phyloP scores from a whole-genome alignment of 2,329 filamentous ascomycete species.

The Talaromyces rugulosus region DNA sequence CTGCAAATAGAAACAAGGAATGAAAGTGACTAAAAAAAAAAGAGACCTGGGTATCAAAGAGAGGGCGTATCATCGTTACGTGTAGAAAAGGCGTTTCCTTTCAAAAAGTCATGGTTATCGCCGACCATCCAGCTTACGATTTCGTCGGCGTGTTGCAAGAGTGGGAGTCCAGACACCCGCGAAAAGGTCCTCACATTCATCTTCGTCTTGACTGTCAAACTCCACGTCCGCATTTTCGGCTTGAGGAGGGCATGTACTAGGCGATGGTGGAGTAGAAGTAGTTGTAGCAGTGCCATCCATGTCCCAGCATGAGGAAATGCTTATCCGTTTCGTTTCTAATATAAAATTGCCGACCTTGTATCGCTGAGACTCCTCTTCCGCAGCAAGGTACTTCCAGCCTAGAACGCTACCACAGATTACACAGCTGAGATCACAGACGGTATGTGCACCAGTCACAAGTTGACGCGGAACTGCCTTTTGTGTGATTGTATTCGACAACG shows the following conservation, averaged over 20 bases:
- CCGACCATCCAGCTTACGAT: conserved; percentile 30
- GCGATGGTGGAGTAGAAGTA: neutral
- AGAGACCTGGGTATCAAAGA: conserved; percentile 7
- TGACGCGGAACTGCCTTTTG: conserved; percentile 55
- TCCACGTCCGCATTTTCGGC: conserved; percentile 32
- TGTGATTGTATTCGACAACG: conserved; percentile 56
- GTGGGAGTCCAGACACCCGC: conserved; percentile 57
- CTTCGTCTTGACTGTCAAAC: conserved; percentile 63
- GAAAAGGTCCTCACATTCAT: conserved; percentile 64
- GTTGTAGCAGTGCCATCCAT: conserved; percentile 17
- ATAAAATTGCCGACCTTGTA: conserved; percentile 68
- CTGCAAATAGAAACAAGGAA: neutral
- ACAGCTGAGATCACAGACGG: conserved; percentile 58
- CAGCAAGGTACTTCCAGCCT: conserved; percentile 63
- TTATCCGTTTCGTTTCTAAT: conserved; percentile 56
- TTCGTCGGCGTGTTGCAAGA: conserved; percentile 45
- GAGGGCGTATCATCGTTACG: neutral
- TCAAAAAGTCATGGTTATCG: neutral
- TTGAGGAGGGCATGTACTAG: neutral
- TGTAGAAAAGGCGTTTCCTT: neutral
- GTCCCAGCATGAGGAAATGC: conserved; percentile 51
- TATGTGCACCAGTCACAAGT: conserved; percentile 60
- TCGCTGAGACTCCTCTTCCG: conserved; percentile 57
- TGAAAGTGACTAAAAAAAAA: neutral
- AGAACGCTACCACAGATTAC: conserved; percentile 52